phyloP scores from a whole-genome alignment of 108 stramenopile genomes.

The Cyclostephanos tholiformis region DNA sequence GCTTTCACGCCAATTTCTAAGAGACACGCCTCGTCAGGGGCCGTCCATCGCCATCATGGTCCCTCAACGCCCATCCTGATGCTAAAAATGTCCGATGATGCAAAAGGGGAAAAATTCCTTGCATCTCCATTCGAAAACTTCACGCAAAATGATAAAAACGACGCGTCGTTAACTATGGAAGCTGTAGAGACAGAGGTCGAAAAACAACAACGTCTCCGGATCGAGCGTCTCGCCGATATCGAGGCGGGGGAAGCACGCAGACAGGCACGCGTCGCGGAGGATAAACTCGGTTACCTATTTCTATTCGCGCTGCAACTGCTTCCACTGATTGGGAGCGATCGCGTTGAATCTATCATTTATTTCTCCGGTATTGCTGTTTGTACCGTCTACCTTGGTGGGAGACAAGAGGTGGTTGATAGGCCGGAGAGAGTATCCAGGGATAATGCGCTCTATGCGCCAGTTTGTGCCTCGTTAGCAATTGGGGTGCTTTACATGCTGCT shows the following conservation, averaged over 20 bases:
- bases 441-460: conserved; percentile 45
- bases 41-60: background rate
- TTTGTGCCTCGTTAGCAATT: conserved; percentile 43
- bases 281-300: conserved; percentile 39
- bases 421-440: conserved; percentile 41
- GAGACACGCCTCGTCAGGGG: background rate
- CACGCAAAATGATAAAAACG: background rate
- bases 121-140: conserved; percentile 2
- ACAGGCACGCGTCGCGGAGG: conserved; percentile 29
- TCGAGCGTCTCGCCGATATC: conserved; percentile 42
- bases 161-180: background rate
- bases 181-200: conserved; percentile 25
- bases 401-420: conserved; percentile 42
- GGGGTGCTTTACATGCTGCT: conserved; percentile 40
- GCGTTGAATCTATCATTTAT: conserved; percentile 22
- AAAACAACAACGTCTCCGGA: conserved; percentile 30
- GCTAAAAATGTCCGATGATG: conserved; percentile 2
- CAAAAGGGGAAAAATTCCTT: conserved; percentile 5
- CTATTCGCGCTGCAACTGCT: conserved; percentile 41
- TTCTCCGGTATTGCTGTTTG: conserved; percentile 40
- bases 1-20: conserved; percentile 4
- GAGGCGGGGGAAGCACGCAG: conserved; percentile 33
- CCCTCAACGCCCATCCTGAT: background rate
- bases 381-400: conserved; percentile 38
- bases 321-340: conserved; percentile 38